phyloP scores from a whole-genome alignment of 768 basidiomycete genomes.

The Macrolepiota fuliginosa region DNA sequence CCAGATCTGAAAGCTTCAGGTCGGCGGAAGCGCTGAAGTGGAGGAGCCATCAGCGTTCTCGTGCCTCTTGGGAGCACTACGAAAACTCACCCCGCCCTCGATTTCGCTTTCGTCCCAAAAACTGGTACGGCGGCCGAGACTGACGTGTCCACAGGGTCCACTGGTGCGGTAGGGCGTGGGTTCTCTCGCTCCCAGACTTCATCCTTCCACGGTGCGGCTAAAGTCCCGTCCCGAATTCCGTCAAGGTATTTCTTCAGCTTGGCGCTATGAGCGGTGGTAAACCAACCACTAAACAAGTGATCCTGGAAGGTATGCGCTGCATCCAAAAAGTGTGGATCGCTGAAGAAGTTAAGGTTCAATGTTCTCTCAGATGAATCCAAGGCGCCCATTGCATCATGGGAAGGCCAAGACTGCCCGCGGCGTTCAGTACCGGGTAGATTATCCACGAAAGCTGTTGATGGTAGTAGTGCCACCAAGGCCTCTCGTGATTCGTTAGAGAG shows the following conservation, averaged over 20 bases:
- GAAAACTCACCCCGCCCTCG: slow-evolving; percentile 30
- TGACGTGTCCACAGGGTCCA: slow-evolving; percentile 4
- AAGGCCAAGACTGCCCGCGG: slow-evolving; percentile 43
- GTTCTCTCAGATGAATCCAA: slow-evolving; percentile 6
- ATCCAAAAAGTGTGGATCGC: slow-evolving; percentile 50
- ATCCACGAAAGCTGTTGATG: slow-evolving; percentile 41
- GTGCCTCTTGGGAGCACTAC: no score
- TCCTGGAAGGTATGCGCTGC: slow-evolving; percentile 60
- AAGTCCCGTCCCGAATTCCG: slow-evolving; percentile 41
- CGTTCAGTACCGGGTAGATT: slow-evolving; percentile 21
- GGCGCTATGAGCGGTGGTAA: slow-evolving; percentile 39
- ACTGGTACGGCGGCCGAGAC: slow-evolving; percentile 12
- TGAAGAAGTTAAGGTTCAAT: slow-evolving; percentile 42
- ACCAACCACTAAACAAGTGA: slow-evolving; percentile 53
- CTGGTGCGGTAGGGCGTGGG: slow-evolving; percentile 12
- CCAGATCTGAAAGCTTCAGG: slow-evolving; percentile 43
- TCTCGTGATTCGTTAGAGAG: slow-evolving; percentile 40
- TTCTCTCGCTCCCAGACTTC: slow-evolving; percentile 55
- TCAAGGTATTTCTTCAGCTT: slow-evolving; percentile 40
- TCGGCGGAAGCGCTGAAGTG: slow-evolving; percentile 36
- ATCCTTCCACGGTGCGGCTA: slow-evolving; percentile 64
- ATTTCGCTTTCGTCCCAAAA: slow-evolving; percentile 18
- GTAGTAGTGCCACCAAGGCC: slow-evolving; percentile 38
- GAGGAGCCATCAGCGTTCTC: background rate
- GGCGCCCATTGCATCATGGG: slow-evolving; percentile 13